Evolutionary conservation across 2,329 filamentous ascomycete genomes (phyloP).

Genomic region (Penicillium italicum): DNA sequence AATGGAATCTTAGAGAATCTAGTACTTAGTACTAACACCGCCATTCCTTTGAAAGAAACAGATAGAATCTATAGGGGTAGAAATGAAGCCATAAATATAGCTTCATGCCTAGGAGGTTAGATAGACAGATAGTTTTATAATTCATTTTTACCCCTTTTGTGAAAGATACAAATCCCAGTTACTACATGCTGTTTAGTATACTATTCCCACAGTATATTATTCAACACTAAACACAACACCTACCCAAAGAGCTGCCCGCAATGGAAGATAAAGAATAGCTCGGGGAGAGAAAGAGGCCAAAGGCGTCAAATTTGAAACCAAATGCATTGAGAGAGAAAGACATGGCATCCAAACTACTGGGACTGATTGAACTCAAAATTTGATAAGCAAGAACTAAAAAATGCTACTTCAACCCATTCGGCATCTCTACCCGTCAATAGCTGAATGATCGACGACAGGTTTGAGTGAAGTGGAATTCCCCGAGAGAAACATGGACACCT

Average conservation of each 20-base stretch:
- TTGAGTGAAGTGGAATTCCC: neutral
- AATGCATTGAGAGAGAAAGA: neutral
- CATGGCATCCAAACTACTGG: neutral
- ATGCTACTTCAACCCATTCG: neutral
- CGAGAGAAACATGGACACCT: neutral
- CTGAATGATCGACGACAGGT: neutral
- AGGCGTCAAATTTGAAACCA: neutral
- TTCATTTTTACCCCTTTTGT: too few species aligned
- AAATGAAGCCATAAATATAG: too few species aligned
- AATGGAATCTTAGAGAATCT: too few species aligned
- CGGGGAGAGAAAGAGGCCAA: neutral
- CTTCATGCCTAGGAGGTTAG: too few species aligned
- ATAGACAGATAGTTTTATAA: too few species aligned
- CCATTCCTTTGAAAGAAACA: too few species aligned
- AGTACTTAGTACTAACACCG: too few species aligned
- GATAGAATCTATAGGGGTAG: too few species aligned
- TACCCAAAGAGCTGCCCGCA: neutral
- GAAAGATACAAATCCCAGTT: too few species aligned
- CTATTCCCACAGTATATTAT: too few species aligned
- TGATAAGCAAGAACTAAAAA: neutral
- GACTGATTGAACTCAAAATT: constrained; percentile 2
- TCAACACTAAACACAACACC: neutral
- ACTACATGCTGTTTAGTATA: too few species aligned
- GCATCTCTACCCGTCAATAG: neutral
- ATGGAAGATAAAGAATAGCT: neutral